These are phyloP conservation scores for Ziziphus jujuba DNA, from an alignment of 306 rosid species.

Conservation along the genomic window DNA sequence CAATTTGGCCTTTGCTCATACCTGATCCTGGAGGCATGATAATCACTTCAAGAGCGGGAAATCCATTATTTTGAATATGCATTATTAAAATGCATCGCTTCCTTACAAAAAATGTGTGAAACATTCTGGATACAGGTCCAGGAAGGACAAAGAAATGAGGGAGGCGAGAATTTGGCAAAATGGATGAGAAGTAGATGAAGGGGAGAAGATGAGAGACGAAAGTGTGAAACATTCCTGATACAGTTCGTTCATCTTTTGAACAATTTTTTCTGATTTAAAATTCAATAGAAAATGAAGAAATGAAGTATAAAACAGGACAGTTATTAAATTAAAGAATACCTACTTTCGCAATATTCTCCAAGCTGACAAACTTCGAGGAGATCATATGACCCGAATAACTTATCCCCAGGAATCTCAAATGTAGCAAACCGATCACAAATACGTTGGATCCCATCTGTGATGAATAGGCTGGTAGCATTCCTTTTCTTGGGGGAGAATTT, in stretches of 20 bases:
- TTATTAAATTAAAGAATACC: neutral
- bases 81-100: no score
- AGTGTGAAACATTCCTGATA: no score
- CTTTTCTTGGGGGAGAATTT: constrained; percentile 1
- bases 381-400: constrained; percentile 17
- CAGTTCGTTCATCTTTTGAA: no score
- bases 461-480: neutral
- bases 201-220: no score
- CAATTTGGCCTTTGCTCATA: constrained; percentile 11
- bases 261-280: no score
- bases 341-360: constrained; percentile 2
- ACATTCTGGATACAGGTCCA: no score
- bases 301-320: neutral
- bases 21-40: neutral
- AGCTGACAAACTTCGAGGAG: constrained; percentile 2
- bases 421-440: constrained; percentile 3
- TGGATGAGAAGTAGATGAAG: no score
- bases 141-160: no score
- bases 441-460: constrained; percentile 2
- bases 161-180: no score
- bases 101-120: no score
- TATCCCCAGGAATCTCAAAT: neutral
- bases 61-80: no score
- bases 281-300: no score
- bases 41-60: neutral